These are phyloP conservation scores for Hypsizygus marmoreus DNA, from an alignment of 768 basidiomycete species.

Conservation along the genomic window DNA sequence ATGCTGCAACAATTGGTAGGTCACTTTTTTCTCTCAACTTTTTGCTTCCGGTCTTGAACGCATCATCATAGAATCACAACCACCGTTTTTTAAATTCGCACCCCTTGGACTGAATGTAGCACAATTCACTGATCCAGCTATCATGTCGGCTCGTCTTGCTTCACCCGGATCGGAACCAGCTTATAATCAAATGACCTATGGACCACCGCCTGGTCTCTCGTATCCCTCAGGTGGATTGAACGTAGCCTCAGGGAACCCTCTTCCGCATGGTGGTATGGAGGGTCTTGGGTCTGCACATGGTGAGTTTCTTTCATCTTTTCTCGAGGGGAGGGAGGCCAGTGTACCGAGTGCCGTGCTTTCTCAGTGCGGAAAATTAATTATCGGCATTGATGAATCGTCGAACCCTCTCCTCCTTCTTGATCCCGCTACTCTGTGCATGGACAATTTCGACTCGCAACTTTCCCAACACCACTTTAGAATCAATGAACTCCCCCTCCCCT, in stretches of 20 bases:
- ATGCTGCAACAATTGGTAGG: conserved; percentile 15
- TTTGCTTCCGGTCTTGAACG: conserved; percentile 12
- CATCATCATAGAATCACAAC: too few species aligned
- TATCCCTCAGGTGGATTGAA: conserved; percentile 37
- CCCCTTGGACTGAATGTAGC: conserved; percentile 28
- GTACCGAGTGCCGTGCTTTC: conserved; percentile 89
- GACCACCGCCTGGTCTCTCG: conserved; percentile 71
- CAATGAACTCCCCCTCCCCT: conserved; percentile 47
- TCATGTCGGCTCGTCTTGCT: conserved; percentile 74
- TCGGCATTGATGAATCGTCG: conserved; percentile 61
- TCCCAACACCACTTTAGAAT: conserved; percentile 25
- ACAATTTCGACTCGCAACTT: conserved; percentile 37
- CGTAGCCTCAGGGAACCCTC: conserved; percentile 25
- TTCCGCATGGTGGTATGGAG: conserved; percentile 25
- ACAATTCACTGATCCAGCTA: conserved; percentile 74
- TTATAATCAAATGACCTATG: conserved; percentile 42
- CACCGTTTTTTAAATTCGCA: conserved; percentile 9
- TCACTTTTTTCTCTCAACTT: conserved; percentile 23
- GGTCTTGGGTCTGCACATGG: conserved; percentile 52
- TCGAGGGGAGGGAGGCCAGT: conserved; percentile 82
- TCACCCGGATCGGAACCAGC: conserved; percentile 35
- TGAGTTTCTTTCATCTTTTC: conserved; percentile 60
- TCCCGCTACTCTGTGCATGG: conserved; percentile 34
- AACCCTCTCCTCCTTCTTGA: conserved; percentile 37
- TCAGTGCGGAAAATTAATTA: conserved; percentile 83